Evolutionary conservation across 768 basidiomycete species (phyloP), one percentile per base, ranked within the genome.

Genomic region (Agaricus bisporus): DNA sequence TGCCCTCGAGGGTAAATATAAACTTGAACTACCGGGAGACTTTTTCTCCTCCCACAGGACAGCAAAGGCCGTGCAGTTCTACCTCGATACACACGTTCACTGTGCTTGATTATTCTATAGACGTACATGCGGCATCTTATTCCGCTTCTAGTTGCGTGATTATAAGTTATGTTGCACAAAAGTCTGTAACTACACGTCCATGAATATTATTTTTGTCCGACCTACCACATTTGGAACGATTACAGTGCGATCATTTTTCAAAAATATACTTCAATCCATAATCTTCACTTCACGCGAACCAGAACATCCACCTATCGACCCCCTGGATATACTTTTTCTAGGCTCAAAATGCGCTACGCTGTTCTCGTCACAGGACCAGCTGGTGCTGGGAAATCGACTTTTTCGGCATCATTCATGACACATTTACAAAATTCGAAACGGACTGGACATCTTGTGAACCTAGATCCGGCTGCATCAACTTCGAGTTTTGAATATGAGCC

Each of bases 381-480:
- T 2, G 97, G 97, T 47, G 93, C 97, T 12, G 97, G 97, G 48
- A 99, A 99, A 73, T 91, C 93, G 0, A 98, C 97, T 0, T 95
- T 99, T 64, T 88, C 90, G 61, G 75, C 80, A 18, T 82, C 94
- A 0, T 84, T 98, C 59, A 77, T 98, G 56, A 94, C 90, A 9
- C 95, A 98, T 70, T 82, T 98, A 4, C 82, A 79, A 53, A 78
- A 88, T 2, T 80, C 92, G 46, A 88, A 83, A 58, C 81, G 97
- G 7, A 82, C 85, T 0, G 91, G 82, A 0, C 95, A 98, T 73
- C 84, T 98, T 48, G 90, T 98, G 67, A 99, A 98, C 70, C 84
- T 98, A 57, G 97, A 98, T 69, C 97, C 97, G 5, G 97, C 97
- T 0, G 97, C 97, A 3, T 76, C 82, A 29, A 73, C 84, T 2